Evolutionary conservation across 2,329 filamentous ascomycete species (phyloP).

Genomic region (Dothideomycetidae sp.): DNA sequence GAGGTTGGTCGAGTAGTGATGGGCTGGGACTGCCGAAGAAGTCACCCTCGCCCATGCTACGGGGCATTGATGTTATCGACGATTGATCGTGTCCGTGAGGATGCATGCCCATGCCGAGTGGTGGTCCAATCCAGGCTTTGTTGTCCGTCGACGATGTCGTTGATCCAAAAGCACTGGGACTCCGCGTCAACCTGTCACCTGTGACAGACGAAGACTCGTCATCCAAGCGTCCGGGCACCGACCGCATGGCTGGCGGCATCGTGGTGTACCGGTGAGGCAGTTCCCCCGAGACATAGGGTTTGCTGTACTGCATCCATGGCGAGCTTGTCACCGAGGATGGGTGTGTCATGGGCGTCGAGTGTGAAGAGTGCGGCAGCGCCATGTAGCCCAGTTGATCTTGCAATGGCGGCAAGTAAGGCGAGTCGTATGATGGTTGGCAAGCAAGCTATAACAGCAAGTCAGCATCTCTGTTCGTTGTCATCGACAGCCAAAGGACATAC

Average conservation of each 20-base stretch:
- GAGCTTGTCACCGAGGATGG: conserved; percentile 4
- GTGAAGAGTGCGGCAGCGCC: conserved; percentile 10
- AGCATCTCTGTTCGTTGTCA: too few species aligned
- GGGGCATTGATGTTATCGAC: conserved; percentile 2
- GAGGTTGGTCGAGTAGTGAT: conserved; percentile 18
- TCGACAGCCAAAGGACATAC: too few species aligned
- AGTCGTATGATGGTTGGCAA: conserved; percentile 22
- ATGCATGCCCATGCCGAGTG: conserved; percentile 27
- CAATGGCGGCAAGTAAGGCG: conserved; percentile 22
- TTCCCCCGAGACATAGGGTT: neutral
- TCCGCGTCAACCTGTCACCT: conserved; percentile 26
- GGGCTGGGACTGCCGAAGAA: conserved; percentile 17
- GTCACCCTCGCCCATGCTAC: conserved; percentile 1
- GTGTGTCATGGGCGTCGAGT: conserved; percentile 5
- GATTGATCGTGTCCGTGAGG: conserved; percentile 19
- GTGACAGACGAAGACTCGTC: conserved; percentile 9
- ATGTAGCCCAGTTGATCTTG: conserved; percentile 14
- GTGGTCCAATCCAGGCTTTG: conserved; percentile 25
- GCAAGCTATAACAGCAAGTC: conserved; percentile 11
- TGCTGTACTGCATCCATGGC: conserved; percentile 6
- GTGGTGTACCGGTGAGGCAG: conserved; percentile 6
- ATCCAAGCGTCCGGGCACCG: conserved; percentile 4
- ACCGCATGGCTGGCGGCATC: conserved; percentile 4
- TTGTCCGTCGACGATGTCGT: conserved; percentile 24
- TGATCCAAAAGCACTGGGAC: conserved; percentile 30